Evolutionary conservation across 2,329 filamentous ascomycete species (phyloP).

Genomic region (Neonectria sp.): DNA sequence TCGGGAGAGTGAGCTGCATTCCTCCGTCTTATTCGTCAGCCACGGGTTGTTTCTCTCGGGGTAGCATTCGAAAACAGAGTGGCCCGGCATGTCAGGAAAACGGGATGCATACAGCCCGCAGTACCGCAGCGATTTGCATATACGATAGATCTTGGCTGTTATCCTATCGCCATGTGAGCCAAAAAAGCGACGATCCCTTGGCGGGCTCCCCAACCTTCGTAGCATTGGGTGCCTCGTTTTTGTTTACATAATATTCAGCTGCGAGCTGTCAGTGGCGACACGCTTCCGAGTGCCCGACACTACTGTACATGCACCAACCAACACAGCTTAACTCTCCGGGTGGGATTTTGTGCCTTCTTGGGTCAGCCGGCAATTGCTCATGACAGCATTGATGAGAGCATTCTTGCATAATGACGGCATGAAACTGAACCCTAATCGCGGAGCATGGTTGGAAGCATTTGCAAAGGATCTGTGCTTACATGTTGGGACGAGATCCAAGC

Average conservation of each 20-base stretch:
- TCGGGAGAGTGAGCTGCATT: not conserved
- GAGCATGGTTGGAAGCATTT: not conserved
- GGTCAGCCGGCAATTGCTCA: not conserved
- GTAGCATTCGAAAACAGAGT: not conserved
- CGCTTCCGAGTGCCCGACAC: not conserved
- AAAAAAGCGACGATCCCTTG: not conserved
- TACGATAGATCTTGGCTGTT: constrained; percentile 15
- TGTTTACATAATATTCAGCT: constrained; percentile 15
- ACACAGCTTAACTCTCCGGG: not conserved
- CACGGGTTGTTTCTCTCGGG: not conserved
- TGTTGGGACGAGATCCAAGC: not conserved
- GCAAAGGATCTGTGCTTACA: not conserved
- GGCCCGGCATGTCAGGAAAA: constrained; percentile 4
- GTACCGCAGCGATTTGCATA: constrained; percentile 20
- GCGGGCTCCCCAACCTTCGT: not conserved
- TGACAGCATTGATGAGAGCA: too few species aligned
- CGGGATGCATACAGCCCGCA: constrained; percentile 5
- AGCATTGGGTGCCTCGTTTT: constrained; percentile 6
- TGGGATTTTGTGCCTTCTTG: not conserved
- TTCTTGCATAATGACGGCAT: constrained; percentile 12
- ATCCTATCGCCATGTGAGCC: not conserved
- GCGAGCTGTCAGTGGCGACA: not conserved
- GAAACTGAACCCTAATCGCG: not conserved
- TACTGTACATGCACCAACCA: too few species aligned
- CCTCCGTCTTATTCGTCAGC: not conserved